Conservation (phyloP, 1,284 basidiomycete species). For the Heterobasidion irregulare region DNA sequence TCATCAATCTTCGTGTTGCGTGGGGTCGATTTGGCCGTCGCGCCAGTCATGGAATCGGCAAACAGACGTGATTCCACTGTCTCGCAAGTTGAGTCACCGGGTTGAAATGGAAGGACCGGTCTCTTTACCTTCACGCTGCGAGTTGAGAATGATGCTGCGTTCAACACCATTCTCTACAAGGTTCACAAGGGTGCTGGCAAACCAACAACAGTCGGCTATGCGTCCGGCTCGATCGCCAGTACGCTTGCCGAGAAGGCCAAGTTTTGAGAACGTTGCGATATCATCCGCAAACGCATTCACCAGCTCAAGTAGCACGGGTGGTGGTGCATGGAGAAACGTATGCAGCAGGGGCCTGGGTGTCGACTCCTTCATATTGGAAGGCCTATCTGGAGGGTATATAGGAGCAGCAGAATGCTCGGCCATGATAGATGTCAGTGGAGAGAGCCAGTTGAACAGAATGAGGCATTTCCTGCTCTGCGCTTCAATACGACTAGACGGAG, state of each 20-base stretch:
- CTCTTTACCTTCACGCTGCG: conserved; percentile 48
- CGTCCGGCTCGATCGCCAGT: conserved; percentile 59
- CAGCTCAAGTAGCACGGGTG: conserved; percentile 75
- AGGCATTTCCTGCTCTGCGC: conserved; percentile 53
- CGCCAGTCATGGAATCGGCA: conserved; percentile 61
- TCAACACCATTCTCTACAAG: conserved; percentile 77
- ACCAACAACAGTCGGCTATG: conserved; percentile 79
- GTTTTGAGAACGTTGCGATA: conserved; percentile 58
- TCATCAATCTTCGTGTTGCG: conserved; percentile 54
- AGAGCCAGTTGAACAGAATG: conserved; percentile 75
- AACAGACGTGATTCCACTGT: conserved; percentile 66
- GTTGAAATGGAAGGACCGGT: conserved; percentile 7
- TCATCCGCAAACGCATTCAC: conserved; percentile 69
- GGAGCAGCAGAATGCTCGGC: conserved; percentile 47
- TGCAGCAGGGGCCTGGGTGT: conserved; percentile 57
- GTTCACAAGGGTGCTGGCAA: conserved; percentile 65
- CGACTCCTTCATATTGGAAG: conserved; percentile 13
- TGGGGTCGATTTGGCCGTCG: conserved; percentile 62
- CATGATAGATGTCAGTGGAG: conserved; percentile 59
- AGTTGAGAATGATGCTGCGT: conserved; percentile 52
- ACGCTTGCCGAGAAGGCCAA: conserved; percentile 58
- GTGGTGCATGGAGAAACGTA: conserved; percentile 65
- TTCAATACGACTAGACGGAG: conserved; percentile 3
- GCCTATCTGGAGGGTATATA: conserved; percentile 33
- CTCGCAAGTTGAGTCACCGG: background rate